Evolutionary conservation across 805 yeast species (phyloP), one percentile per base, ranked within the genome.

Genomic region (Candida xiaguanensis): DNA sequence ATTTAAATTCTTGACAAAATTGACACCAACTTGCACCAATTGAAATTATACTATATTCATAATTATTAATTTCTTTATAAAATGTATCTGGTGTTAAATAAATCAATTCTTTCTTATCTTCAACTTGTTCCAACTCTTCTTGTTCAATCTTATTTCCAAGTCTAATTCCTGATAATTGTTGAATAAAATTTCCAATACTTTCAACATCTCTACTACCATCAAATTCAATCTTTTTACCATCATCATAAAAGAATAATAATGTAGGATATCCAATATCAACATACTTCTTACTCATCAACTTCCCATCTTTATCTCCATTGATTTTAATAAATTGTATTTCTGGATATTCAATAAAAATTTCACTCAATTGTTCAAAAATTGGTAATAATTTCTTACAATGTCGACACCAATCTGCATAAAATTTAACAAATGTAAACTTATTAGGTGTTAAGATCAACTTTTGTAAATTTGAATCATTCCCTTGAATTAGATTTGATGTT

Each of bases 381-480:
- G 87, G 87, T 55, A 65, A 68, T 51, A 82, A 53, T 26, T 63
- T 66, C 53, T 75, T 75, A 54, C 89, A 82, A 55, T 82, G 87
- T 26, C 78, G 63, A 57, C 89, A 82, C 89, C 89, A 82, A 38
- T 76, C 78, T 8, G 89, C 85, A 50, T 74, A 80, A 48, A 74
- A 73, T 54, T 70, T 62, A 48, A 72, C 65, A 57, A 75, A 53
- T 4, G 66, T 58, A 45, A 55, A 66, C 42, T 65, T 68, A 24
- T 75, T 80, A 5, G 83, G 74, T 33, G 78, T 74, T 39, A 73
- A 61, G 13, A 79, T 83, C 30, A 77, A 58, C 13, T 71, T 74
- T 38, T 77, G 75, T 53, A 81, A 81, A 45, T 66, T 75, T 25
- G 61, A 56, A 44, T 74, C 78, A 42, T 67, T 68, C 25, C 71